Base-by-base conservation (phyloP, 2,329 filamentous ascomycete species). In the Camptophora hylomeconis region DNA sequence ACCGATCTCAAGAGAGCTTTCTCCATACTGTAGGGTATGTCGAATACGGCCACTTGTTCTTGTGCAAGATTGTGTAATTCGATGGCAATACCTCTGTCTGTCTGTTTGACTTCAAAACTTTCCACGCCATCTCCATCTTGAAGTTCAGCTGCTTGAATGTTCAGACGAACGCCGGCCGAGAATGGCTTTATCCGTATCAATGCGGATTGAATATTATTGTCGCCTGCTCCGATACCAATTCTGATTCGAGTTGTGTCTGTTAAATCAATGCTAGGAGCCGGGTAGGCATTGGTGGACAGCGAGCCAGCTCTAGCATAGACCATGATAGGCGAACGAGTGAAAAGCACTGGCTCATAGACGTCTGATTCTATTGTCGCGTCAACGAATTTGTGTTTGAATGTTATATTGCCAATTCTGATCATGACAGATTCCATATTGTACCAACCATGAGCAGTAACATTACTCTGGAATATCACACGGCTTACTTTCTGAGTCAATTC, bases 231-330 rank as follows among this genome's bases (percentile, higher is more conserved):
- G 8, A 93, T 55, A 28, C 74, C 65, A 12, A 98, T 59, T 34
- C 92, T 80, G 1, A 95, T 61, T 1, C 72, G 75, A 33, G 80
- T 80, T 44, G 76, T 75, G 41, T 75, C 75, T 48, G 92, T 81
- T 4, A 98, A 69, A 37, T 87, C 75, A 14, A 92, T 76, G 24
- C 75, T 61, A 37, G 69, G 77, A 1, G 80, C 73, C 1, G 80
- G 64, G 22, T 60, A 63, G 5, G 92, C 58, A 26, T 66, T 67
- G 2, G 80, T 20, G 3, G 23, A 23, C 10, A 39, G 32, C 6
- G 29, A 30, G 11, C 28, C 28, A 10, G 23, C 12, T 17, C 34
- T 21, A 10, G 41, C 39, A 22, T 44, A 44, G 15, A 44, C 24
- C 17, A 42, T 35, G 11, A 44, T 31, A 3, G 36, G 38, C 8